Percentiles rank a stretch among this genome's conserved stretches.
phyloP scores from a whole-genome alignment of 768 basidiomycete genomes.

The Auriscalpium orientale region DNA sequence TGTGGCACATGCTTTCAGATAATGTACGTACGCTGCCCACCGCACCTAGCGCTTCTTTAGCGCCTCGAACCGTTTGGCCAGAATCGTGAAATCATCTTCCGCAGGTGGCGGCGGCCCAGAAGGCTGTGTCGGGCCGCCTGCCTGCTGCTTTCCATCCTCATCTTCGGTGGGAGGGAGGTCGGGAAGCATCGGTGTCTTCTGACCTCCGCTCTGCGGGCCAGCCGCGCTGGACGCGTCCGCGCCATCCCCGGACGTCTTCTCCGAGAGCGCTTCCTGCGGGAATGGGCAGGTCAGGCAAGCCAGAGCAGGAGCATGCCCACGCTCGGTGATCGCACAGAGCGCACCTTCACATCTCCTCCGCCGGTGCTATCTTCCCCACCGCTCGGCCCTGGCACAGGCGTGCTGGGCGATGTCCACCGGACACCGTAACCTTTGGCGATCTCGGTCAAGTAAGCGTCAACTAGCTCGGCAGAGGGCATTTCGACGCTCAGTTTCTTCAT shows the following conservation, averaged over 20 bases:
- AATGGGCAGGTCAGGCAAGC: neutral
- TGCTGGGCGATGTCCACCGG: conserved; percentile 45
- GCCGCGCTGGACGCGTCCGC: neutral
- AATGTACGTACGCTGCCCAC: no score
- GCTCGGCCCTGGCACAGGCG: conserved; percentile 19
- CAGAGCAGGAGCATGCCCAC: neutral
- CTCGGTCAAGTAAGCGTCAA: conserved; percentile 83
- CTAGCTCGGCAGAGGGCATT: conserved; percentile 66
- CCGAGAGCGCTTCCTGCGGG: neutral
- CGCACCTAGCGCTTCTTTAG: conserved; percentile 66
- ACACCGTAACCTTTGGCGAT: conserved; percentile 86
- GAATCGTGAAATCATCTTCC: conserved; percentile 68
- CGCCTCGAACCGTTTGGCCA: conserved; percentile 76
- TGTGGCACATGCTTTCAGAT: no score
- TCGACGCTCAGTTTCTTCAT: conserved; percentile 61
- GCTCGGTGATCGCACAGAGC: neutral
- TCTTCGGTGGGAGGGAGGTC: conserved; percentile 46
- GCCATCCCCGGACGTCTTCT: neutral
- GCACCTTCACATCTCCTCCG: conserved; percentile 11
- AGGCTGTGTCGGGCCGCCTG: conserved; percentile 19
- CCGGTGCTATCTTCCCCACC: conserved; percentile 20
- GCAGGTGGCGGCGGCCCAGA: conserved; percentile 24
- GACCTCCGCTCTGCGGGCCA: conserved; percentile 15
- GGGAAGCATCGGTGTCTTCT: conserved; percentile 36
- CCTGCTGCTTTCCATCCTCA: conserved; percentile 23